Percentiles rank a stretch among this genome's conserved stretches.
Conservation (phyloP, 768 basidiomycete species). For the Mycena rosella region DNA sequence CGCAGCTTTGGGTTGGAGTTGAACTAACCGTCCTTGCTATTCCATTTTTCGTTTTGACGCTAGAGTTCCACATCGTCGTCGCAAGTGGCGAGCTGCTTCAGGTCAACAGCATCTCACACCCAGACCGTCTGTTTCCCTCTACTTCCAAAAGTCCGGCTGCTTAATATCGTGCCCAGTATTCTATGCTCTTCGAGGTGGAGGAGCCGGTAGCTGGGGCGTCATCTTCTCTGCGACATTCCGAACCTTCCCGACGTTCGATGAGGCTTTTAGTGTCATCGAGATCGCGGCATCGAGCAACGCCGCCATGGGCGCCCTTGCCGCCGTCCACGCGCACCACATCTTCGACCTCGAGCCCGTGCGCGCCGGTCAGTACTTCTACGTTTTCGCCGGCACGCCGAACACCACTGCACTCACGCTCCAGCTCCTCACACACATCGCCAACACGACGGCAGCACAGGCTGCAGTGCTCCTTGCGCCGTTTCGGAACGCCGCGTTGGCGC, state of each 20-base stretch:
- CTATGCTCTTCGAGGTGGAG: too few relatives aligned
- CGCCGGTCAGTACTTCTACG: slow-evolving; percentile 47
- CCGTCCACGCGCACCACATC: too few relatives aligned
- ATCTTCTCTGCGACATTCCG: too few relatives aligned
- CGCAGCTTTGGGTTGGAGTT: too few relatives aligned
- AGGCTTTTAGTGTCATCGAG: too few relatives aligned
- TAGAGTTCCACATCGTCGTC: slow-evolving; percentile 24
- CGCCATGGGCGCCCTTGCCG: too few relatives aligned
- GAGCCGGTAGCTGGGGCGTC: too few relatives aligned
- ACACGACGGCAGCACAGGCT: slow-evolving; percentile 32
- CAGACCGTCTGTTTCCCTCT: slow-evolving; percentile 18
- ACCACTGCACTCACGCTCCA: slow-evolving; percentile 1
- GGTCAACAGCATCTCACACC: slow-evolving; percentile 4
- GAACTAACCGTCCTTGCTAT: not conserved
- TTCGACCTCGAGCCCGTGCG: slow-evolving; percentile 49
- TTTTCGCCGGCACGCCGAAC: slow-evolving; percentile 19
- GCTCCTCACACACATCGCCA: slow-evolving; percentile 39
- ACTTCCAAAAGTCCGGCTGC: not conserved
- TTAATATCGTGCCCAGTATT: slow-evolving; percentile 28
- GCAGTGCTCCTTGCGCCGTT: slow-evolving; percentile 39
- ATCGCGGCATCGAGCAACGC: too few relatives aligned
- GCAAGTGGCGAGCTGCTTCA: slow-evolving; percentile 22
- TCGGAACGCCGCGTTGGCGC: slow-evolving; percentile 30
- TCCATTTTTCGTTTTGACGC: not conserved
- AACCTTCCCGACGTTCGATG: too few relatives aligned